Base-by-base conservation (phyloP, 2,329 filamentous ascomycete genomes). In the Elsinoe australis region DNA sequence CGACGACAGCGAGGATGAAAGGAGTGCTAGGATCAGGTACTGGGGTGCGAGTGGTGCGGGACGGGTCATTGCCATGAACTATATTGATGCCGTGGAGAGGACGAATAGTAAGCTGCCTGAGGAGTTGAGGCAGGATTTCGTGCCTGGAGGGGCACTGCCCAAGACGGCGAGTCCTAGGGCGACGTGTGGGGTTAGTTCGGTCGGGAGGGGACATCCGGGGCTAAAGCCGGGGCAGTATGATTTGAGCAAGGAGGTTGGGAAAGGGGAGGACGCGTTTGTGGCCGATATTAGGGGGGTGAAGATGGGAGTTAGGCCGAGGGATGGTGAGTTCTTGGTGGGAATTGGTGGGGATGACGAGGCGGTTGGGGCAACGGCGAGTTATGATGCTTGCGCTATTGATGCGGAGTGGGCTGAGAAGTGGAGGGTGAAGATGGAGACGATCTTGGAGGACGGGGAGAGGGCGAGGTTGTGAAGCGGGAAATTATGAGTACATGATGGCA, bases 291-390 rank as follows among this genome's bases (percentile, higher is more conserved):
- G 61, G 4, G 51, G 56, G 2, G 35, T 68, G 28, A 60, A 55
- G 15, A 62, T 67, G 44, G 64, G 62, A 8, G 70, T 73, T 6
- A 55, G 70, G 26, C 67, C 69, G 2, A 57, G 71, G 21, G 69
- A 71, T 5, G 62, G 65, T 3, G 70, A 73, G 56, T 73, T 72
- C 49, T 49, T 73, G 49, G 56, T 71, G 1, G 69, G 67, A 0
- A 66, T 67, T 29, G 64, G 56, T 21, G 66, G 67, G 0, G 54
- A 55, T 15, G 59, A 60, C 29, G 62, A 66, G 53, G 61, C 63
- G 4, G 54, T 73, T 5, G 55, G 52, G n/a, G 66, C 67, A 45
- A 59, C 58, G 5, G 68, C 68, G 0, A 67, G 62, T 36, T 67
- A 69, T 52, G 70, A 73, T 57, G 59, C 45, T 26, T 48, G 45